These are phyloP conservation scores for Kwoniella bestiolae DNA, from an alignment of 768 basidiomycete genomes.

Conservation along the genomic window DNA sequence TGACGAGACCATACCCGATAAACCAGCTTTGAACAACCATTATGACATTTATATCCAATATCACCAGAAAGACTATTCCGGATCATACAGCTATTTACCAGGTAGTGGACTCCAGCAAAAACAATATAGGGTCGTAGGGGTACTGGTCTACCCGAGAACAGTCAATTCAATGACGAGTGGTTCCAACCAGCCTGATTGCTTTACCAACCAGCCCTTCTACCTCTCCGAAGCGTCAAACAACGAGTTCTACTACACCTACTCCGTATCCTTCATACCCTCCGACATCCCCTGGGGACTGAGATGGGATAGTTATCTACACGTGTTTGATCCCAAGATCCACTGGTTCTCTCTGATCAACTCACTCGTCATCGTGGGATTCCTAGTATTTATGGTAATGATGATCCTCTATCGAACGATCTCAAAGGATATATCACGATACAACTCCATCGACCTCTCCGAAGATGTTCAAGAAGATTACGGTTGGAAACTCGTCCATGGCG, in stretches of 20 bases:
- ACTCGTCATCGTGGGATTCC: conserved; percentile 84
- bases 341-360: conserved; percentile 97
- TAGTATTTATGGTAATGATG: conserved; percentile 79
- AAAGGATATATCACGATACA: conserved; percentile 93
- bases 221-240: conserved; percentile 69
- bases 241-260: conserved; percentile 80
- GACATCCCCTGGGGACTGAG: conserved; percentile 79
- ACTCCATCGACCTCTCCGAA: conserved; percentile 88
- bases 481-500: conserved; percentile 96
- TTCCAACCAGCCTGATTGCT: conserved; percentile 43
- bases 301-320: conserved; percentile 95
- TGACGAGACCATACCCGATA: conserved; percentile 64
- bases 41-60: conserved; percentile 71
- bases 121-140: conserved; percentile 86
- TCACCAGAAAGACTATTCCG: conserved; percentile 65
- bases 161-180: conserved; percentile 45
- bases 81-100: conserved; percentile 41
- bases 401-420: conserved; percentile 82
- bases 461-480: conserved; percentile 98
- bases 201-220: conserved; percentile 57
- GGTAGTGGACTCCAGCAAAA: conserved; percentile 43
- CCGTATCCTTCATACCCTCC: conserved; percentile 86
- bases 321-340: conserved; percentile 91
- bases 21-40: conserved; percentile 85
- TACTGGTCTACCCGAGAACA: conserved; percentile 69